phyloP scores from a whole-genome alignment of 441 rosid species.

The Pelargonium cotyledonis region DNA sequence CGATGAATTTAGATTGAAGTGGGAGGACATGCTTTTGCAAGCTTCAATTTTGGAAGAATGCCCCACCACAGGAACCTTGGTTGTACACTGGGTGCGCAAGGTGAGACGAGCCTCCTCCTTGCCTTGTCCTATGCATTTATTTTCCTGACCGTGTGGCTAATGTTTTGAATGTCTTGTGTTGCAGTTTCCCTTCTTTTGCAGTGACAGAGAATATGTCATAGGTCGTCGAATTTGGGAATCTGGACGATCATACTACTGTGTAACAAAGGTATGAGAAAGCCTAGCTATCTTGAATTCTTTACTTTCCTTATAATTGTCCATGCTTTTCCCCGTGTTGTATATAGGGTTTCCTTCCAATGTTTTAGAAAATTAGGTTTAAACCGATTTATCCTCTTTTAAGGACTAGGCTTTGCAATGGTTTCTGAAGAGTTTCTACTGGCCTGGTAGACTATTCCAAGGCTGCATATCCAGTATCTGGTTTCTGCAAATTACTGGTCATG shows the following conservation, averaged over 20 bases:
- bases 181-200: slow-evolving; percentile 96
- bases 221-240: slow-evolving; percentile 95
- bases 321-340: not conserved
- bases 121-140: slow-evolving; percentile 6
- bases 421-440: not conserved
- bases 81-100: slow-evolving; percentile 91
- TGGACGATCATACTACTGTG: slow-evolving; percentile 62
- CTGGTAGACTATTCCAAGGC: not conserved
- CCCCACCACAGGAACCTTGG: slow-evolving; percentile 63
- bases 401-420: not conserved
- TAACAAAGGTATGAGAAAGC: slow-evolving; percentile 60
- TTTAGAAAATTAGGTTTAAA: not conserved
- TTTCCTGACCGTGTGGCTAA: slow-evolving; percentile 6
- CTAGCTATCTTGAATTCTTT: not conserved
- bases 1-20: slow-evolving; percentile 60
- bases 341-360: not conserved
- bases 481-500: not conserved
- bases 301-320: not conserved
- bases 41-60: slow-evolving; percentile 63
- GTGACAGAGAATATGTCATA: slow-evolving; percentile 81
- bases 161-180: slow-evolving; percentile 9
- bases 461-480: not conserved
- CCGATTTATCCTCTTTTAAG: not conserved
- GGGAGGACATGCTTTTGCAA: slow-evolving; percentile 81
- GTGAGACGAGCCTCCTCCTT: slow-evolving; percentile 23